These are phyloP conservation scores for Echinosphaeria canescens DNA, from an alignment of 2,329 filamentous ascomycete genomes.

Conservation along the genomic window DNA sequence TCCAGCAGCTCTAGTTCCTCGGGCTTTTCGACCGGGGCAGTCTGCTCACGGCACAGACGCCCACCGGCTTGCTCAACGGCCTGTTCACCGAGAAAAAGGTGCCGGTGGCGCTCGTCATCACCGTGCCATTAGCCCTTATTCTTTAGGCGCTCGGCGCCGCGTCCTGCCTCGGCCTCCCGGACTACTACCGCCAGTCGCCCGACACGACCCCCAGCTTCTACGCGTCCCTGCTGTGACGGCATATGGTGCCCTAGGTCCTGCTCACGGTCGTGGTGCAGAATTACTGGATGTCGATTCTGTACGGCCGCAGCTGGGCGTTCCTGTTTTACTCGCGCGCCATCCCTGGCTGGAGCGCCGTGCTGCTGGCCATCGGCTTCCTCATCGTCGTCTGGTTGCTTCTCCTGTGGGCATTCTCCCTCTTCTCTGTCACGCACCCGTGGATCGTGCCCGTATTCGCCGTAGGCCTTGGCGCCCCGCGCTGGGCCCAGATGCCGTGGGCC, in stretches of 20 bases:
- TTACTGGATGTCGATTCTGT: conserved; percentile 43
- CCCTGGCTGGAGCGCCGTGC: conserved; percentile 28
- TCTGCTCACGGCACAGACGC: conserved; percentile 21
- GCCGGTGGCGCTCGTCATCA: conserved; percentile 18
- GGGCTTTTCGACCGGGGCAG: conserved; percentile 47
- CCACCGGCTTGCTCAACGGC: conserved; percentile 15
- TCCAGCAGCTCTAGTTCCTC: conserved; percentile 42
- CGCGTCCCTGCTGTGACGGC: conserved; percentile 33
- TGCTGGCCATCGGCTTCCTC: conserved; percentile 33
- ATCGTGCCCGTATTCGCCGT: conserved; percentile 46
- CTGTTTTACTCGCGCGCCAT: conserved; percentile 35
- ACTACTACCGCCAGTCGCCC: conserved; percentile 42
- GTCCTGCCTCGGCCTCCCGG: conserved; percentile 38
- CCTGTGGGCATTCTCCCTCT: conserved; percentile 24
- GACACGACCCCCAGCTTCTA: conserved; percentile 45
- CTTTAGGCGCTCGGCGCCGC: conserved; percentile 32
- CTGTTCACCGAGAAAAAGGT: conserved; percentile 12
- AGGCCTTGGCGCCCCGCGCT: conserved; percentile 41
- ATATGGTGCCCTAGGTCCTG: conserved; percentile 47
- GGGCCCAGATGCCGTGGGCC: conserved; percentile 47
- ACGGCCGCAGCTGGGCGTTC: conserved; percentile 45
- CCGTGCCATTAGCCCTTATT: conserved; percentile 31
- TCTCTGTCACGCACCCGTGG: conserved; percentile 41
- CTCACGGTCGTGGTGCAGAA: conserved; percentile 41
- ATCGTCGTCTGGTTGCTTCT: conserved; percentile 29